These are phyloP conservation scores for Discostella pseudostelligera DNA, from an alignment of 108 stramenopile species.

Conservation along the genomic window DNA sequence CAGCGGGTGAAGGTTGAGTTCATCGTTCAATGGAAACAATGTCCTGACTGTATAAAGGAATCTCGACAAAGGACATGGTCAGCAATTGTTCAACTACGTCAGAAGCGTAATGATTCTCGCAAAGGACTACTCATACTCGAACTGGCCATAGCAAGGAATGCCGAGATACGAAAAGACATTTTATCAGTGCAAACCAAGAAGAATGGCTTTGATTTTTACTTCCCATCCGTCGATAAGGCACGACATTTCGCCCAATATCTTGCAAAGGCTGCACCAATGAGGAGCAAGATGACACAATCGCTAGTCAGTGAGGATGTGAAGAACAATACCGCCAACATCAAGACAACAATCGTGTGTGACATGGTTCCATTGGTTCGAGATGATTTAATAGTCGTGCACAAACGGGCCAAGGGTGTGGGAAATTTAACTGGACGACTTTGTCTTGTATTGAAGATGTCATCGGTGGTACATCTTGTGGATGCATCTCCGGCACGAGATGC, in stretches of 20 bases:
- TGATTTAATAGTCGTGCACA: slow-evolving; percentile 90
- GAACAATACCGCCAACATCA: slow-evolving; percentile 92
- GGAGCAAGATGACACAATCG: slow-evolving; percentile 83
- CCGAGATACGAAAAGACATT: slow-evolving; percentile 74
- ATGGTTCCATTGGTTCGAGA: slow-evolving; percentile 97
- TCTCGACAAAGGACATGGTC: slow-evolving; percentile 82
- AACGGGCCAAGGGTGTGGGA: slow-evolving; percentile 65
- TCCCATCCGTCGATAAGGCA: slow-evolving; percentile 73
- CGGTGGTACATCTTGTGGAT: slow-evolving; percentile 64
- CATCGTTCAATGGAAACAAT: slow-evolving; percentile 89
- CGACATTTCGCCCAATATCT: slow-evolving; percentile 87
- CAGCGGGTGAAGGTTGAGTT: slow-evolving; percentile 91
- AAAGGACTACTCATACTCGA: slow-evolving; percentile 77
- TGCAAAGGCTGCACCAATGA: slow-evolving; percentile 79
- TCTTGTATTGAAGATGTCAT: slow-evolving; percentile 67
- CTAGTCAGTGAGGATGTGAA: slow-evolving; percentile 91
- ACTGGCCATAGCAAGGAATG: slow-evolving; percentile 71
- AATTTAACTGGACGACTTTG: slow-evolving; percentile 72
- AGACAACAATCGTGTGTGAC: slow-evolving; percentile 90
- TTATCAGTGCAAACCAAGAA: slow-evolving; percentile 80
- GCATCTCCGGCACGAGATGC: slow-evolving; percentile 64
- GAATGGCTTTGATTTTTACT: slow-evolving; percentile 99
- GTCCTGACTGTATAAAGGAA: slow-evolving; percentile 90
- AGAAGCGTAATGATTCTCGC: slow-evolving; percentile 58
- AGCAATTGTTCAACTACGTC: slow-evolving; percentile 82